A percentile compares a stretch with the other conserved stretches of the same genome.
These are phyloP conservation scores for Xylariales sp. DNA, from an alignment of 2,329 filamentous ascomycete species.

Conservation along the genomic window DNA sequence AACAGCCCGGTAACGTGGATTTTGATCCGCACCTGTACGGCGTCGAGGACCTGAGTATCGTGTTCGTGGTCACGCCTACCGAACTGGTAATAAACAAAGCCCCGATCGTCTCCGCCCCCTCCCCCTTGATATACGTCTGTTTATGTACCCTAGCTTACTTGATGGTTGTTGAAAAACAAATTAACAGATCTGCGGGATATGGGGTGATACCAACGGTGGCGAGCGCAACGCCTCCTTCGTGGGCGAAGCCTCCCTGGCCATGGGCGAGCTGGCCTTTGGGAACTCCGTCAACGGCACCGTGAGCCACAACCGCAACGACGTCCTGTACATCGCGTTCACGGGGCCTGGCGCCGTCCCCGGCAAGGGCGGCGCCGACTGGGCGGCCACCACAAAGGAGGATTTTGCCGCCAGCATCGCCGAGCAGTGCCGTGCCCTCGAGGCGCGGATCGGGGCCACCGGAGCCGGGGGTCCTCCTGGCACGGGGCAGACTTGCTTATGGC, in stretches of 20 bases:
- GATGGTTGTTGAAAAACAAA: background rate
- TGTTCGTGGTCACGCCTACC: constrained; percentile 37
- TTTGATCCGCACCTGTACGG: constrained; percentile 37
- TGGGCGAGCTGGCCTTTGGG: constrained; percentile 2
- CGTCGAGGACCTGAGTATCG: constrained; percentile 45
- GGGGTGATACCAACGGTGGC: constrained; percentile 6
- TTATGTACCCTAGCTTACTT: background rate
- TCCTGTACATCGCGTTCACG: constrained; percentile 2
- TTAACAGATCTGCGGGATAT: constrained; percentile 4
- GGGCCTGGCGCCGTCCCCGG: background rate
- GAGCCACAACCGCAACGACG: constrained; percentile 1
- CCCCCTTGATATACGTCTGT: background rate
- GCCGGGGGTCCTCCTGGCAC: background rate
- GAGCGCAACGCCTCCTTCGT: constrained; percentile 3
- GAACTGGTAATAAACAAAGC: background rate
- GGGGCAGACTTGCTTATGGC: constrained; percentile 1
- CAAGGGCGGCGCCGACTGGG: background rate
- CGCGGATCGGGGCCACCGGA: background rate
- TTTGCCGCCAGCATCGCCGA: background rate
- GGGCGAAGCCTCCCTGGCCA: background rate
- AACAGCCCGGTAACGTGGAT: constrained; percentile 21
- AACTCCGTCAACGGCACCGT: constrained; percentile 1
- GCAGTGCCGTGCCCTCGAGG: background rate
- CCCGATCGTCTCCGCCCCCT: background rate
- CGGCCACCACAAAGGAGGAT: background rate